Conservation (phyloP, 495 filamentous ascomycete genomes). For the Aspergillus funiculosus region DNA sequence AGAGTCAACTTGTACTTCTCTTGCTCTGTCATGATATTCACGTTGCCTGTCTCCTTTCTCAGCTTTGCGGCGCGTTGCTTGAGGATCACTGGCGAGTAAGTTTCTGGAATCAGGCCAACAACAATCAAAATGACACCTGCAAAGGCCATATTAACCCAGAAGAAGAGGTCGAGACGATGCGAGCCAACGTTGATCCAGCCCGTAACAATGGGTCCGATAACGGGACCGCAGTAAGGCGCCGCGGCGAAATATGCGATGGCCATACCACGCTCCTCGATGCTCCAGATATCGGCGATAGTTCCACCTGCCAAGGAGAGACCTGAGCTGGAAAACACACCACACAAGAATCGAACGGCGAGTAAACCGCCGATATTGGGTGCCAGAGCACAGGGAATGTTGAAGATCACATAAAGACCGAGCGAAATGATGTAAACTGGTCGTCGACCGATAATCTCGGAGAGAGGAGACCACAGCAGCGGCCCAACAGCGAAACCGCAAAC, state of each 20-base stretch:
- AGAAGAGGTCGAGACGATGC: constrained; percentile 54
- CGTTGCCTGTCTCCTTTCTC: constrained; percentile 52
- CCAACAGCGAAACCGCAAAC: constrained; percentile 44
- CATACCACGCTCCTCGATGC: constrained; percentile 51
- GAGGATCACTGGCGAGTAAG: constrained; percentile 58
- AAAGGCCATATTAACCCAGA: constrained; percentile 31
- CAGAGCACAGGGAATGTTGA: too few relatives aligned
- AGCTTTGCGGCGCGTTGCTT: constrained; percentile 48
- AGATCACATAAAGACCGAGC: too few relatives aligned
- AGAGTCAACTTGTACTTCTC: constrained; percentile 25
- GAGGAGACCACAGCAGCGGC: too few relatives aligned
- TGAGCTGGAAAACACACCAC: constrained; percentile 54
- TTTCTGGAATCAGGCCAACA: constrained; percentile 51
- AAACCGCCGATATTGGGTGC: constrained; percentile 50
- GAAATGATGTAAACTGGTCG: too few relatives aligned
- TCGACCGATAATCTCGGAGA: too few relatives aligned
- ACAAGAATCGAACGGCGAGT: constrained; percentile 52
- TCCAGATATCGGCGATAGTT: constrained; percentile 57
- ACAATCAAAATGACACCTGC: constrained; percentile 46
- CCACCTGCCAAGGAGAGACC: constrained; percentile 59
- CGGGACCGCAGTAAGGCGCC: constrained; percentile 50
- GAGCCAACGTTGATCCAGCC: constrained; percentile 49
- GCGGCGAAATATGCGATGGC: constrained; percentile 55
- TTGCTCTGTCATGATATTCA: constrained; percentile 50
- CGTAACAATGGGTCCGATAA: constrained; percentile 54